A percentile compares a stretch with the other conserved stretches of the same genome.
Evolutionary conservation across 495 filamentous ascomycete species (phyloP).

Genomic region (Articulospora tetracladia): DNA sequence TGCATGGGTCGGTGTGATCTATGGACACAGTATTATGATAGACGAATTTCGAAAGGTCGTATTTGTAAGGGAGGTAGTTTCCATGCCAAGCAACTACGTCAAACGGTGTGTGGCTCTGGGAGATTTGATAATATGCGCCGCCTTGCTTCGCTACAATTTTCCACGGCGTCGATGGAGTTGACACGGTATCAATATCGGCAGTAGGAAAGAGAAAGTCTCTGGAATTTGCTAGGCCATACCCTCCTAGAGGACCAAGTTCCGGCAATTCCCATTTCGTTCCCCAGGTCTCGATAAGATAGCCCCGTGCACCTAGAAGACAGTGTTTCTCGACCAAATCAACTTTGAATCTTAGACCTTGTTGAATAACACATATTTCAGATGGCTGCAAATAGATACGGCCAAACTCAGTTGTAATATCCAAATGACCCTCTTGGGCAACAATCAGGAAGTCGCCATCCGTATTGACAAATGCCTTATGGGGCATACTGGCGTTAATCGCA

Average conservation of each 20-base stretch:
- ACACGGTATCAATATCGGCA: slow-evolving; percentile 53
- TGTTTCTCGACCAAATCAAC: slow-evolving; percentile 54
- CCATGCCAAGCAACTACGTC: slow-evolving; percentile 89
- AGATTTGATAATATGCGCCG: slow-evolving; percentile 57
- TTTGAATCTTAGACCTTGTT: slow-evolving; percentile 61
- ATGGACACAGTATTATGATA: slow-evolving; percentile 69
- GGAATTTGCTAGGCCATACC: slow-evolving; percentile 63
- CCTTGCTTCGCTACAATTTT: slow-evolving; percentile 58
- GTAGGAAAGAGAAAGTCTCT: slow-evolving; percentile 70
- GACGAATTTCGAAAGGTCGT: slow-evolving; percentile 80
- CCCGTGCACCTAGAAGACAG: slow-evolving; percentile 52
- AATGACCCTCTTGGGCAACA: slow-evolving; percentile 61
- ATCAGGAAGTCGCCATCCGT: slow-evolving; percentile 73
- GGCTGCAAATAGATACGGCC: slow-evolving; percentile 62
- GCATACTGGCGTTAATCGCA: slow-evolving; percentile 61
- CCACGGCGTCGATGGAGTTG: slow-evolving; percentile 33
- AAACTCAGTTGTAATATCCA: slow-evolving; percentile 71
- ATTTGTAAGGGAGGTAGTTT: slow-evolving; percentile 77
- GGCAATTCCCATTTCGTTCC: slow-evolving; percentile 65
- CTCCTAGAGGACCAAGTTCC: slow-evolving; percentile 69
- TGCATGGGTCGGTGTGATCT: slow-evolving; percentile 80
- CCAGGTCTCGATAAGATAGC: slow-evolving; percentile 70
- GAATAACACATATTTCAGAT: slow-evolving; percentile 70
- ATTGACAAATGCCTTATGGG: slow-evolving; percentile 61
- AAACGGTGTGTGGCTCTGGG: slow-evolving; percentile 72